Conservation (phyloP, 306 rosid species). For the Cicer pinnatifidum region DNA sequence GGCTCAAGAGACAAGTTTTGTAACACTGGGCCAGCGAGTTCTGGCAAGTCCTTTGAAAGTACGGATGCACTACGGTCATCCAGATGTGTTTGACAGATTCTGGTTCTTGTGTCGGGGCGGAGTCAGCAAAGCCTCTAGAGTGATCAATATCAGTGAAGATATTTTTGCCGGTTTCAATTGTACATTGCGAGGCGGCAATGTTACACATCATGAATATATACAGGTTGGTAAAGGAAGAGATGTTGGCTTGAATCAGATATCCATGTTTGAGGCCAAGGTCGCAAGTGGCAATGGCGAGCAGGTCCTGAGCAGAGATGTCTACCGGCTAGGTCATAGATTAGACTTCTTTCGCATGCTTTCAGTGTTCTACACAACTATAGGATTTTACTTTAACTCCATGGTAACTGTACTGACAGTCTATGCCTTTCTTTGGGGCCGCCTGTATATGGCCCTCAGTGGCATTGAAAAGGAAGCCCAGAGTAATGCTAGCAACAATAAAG, state of each 20-base stretch:
- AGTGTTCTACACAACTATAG: conserved; percentile 81
- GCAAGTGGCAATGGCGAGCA: conserved; percentile 99
- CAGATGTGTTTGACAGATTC: conserved; percentile 92
- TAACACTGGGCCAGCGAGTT: conserved; percentile 93
- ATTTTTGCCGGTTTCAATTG: conserved; percentile 97
- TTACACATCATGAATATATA: conserved; percentile 94
- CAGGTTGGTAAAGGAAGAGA: conserved; percentile 99
- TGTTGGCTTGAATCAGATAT: conserved; percentile 90
- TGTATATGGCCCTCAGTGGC: conserved; percentile 92
- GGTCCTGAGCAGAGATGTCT: conserved; percentile 88
- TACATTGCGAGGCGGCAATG: conserved; percentile 92
- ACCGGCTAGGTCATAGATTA: conserved; percentile 92
- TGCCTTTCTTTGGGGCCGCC: conserved; percentile 93
- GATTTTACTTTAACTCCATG: conserved; percentile 82
- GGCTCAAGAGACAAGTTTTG: conserved; percentile 89
- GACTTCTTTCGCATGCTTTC: conserved; percentile 98
- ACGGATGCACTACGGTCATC: conserved; percentile 97
- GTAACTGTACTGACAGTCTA: conserved; percentile 71
- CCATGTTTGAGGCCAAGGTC: conserved; percentile 95
- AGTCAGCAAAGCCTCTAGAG: conserved; percentile 89
- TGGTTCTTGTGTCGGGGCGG: conserved; percentile 94
- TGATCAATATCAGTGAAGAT: conserved; percentile 95
- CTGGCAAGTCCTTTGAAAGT: conserved; percentile 92
- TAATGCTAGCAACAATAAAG: conserved; percentile 59
- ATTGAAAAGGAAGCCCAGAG: conserved; percentile 52